Percentiles rank a stretch among this genome's conserved stretches.
Conservation (phyloP, 768 basidiomycete species). For the Cubamyces lactineus region DNA sequence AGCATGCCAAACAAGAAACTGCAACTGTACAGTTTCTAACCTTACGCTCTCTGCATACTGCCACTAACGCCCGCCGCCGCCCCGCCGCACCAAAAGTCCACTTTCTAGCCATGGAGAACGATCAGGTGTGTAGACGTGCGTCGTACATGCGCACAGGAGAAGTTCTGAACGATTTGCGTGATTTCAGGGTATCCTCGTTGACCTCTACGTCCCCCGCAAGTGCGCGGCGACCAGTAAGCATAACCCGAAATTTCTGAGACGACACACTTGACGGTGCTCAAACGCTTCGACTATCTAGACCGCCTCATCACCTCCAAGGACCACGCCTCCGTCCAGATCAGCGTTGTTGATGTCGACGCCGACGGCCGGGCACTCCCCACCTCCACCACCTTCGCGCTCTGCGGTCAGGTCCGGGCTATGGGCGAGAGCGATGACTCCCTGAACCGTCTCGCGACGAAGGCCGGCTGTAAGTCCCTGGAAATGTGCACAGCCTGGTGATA, state of each 20-base stretch:
- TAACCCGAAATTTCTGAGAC: slow-evolving; percentile 1
- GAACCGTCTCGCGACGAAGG: slow-evolving; percentile 94
- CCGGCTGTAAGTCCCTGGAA: slow-evolving; percentile 73
- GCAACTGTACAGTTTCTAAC: slow-evolving; percentile 39
- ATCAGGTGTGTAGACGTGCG: slow-evolving; percentile 60
- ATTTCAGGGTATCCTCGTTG: slow-evolving; percentile 91
- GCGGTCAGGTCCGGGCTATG: slow-evolving; percentile 90
- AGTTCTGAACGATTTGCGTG: slow-evolving; percentile 13
- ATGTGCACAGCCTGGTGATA: background rate
- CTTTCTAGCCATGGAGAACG: slow-evolving; percentile 79
- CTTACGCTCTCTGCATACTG: slow-evolving; percentile 29
- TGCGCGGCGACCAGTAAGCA: slow-evolving; percentile 94
- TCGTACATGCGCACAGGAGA: slow-evolving; percentile 1
- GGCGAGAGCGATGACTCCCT: slow-evolving; percentile 97
- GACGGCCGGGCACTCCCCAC: slow-evolving; percentile 78
- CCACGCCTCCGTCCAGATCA: slow-evolving; percentile 97
- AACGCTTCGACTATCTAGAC: slow-evolving; percentile 52
- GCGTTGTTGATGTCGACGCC: slow-evolving; percentile 91
- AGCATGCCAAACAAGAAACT: slow-evolving; percentile 24
- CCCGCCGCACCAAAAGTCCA: slow-evolving; percentile 27
- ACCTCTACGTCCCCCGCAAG: slow-evolving; percentile 99
- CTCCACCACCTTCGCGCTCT: slow-evolving; percentile 91
- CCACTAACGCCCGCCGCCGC: slow-evolving; percentile 27
- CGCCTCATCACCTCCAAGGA: slow-evolving; percentile 99
- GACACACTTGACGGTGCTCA: background rate